Conservation (phyloP, 495 filamentous ascomycete genomes). For the Amniculicola lignicola region DNA sequence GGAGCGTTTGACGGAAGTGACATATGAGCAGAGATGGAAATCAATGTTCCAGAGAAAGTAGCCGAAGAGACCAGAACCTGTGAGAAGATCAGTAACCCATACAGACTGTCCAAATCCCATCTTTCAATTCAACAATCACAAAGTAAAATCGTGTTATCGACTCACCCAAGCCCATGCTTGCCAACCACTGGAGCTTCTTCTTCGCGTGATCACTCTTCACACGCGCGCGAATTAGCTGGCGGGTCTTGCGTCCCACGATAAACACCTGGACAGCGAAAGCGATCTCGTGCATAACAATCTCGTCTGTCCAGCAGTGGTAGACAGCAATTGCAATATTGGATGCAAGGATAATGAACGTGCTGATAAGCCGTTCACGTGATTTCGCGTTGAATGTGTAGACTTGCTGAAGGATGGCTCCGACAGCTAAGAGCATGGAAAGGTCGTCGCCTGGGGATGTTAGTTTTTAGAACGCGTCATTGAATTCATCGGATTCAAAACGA, state of each 20-base stretch:
- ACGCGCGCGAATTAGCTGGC: conserved; percentile 20
- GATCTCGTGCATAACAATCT: conserved; percentile 42
- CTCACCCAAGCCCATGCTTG: conserved; percentile 31
- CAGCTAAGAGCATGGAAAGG: conserved; percentile 57
- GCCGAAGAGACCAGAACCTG: conserved; percentile 32
- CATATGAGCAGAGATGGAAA: conserved; percentile 42
- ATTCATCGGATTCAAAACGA: too few relatives aligned
- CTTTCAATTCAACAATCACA: too few relatives aligned
- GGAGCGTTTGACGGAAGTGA: conserved; percentile 39
- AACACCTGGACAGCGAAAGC: conserved; percentile 41
- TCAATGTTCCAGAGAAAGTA: conserved; percentile 54
- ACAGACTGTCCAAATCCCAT: too few relatives aligned
- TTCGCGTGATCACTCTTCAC: conserved; percentile 10
- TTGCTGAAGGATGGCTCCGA: conserved; percentile 51
- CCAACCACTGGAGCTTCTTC: conserved; percentile 18
- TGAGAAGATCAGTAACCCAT: neutral
- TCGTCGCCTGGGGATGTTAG: conserved; percentile 41
- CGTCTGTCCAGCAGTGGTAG: conserved; percentile 49
- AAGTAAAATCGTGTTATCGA: conserved; percentile 6
- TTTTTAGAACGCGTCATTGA: too few relatives aligned
- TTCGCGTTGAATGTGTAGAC: conserved; percentile 47
- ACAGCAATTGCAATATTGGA: conserved; percentile 41
- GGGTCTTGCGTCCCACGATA: conserved; percentile 40
- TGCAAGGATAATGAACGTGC: conserved; percentile 33
- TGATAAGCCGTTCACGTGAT: conserved; percentile 27